These are phyloP conservation scores for Bipolaris cookei DNA, from an alignment of 2,329 filamentous ascomycete species.

Conservation along the genomic window DNA sequence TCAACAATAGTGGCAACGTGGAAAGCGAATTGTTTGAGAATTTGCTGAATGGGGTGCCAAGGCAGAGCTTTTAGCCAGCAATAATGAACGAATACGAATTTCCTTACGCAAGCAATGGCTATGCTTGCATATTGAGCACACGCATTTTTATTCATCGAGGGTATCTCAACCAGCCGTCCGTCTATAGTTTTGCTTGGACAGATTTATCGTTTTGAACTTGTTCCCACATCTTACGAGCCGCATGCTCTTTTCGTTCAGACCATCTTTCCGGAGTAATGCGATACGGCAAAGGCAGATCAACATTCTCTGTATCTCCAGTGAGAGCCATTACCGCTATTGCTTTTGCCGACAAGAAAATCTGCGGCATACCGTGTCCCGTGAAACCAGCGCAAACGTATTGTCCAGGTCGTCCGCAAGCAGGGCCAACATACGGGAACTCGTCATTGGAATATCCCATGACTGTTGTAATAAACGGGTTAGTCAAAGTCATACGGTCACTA, in stretches of 20 bases:
- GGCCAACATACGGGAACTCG: slow-evolving; percentile 19
- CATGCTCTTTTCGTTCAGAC: slow-evolving; percentile 11
- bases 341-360: slow-evolving; percentile 45
- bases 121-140: no score
- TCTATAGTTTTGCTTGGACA: slow-evolving; percentile 6
- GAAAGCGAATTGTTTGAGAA: slow-evolving; percentile 18
- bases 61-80: neutral
- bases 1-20: slow-evolving; percentile 9
- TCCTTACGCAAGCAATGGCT: neutral
- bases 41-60: neutral
- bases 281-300: slow-evolving; percentile 17
- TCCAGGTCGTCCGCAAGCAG: slow-evolving; percentile 12
- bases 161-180: neutral
- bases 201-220: neutral
- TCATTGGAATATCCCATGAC: slow-evolving; percentile 26
- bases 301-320: slow-evolving; percentile 6
- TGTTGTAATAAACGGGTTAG: neutral
- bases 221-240: slow-evolving; percentile 12
- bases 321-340: slow-evolving; percentile 41
- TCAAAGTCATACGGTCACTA: neutral
- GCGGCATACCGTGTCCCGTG: slow-evolving; percentile 29
- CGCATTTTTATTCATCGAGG: neutral
- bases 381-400: slow-evolving; percentile 29
- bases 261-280: slow-evolving; percentile 13
- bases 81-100: neutral